These are phyloP conservation scores for Xylaria palmicola DNA, from an alignment of 495 filamentous ascomycete genomes.

Conservation along the genomic window DNA sequence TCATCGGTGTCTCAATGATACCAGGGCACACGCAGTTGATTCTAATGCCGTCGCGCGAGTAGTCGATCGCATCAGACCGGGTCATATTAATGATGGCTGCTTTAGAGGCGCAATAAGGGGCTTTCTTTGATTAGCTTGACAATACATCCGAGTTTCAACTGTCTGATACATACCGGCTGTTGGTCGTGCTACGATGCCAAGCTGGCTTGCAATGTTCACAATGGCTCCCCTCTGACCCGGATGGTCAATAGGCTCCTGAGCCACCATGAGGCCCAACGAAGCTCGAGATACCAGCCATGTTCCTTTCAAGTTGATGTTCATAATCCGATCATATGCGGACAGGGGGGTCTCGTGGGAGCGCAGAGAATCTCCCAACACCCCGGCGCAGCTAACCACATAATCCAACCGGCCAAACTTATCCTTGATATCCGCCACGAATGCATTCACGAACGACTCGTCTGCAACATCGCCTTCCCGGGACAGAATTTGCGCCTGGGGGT, in stretches of 20 bases:
- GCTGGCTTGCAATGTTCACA: conserved; percentile 55
- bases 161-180: conserved; percentile 44
- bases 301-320: conserved; percentile 53
- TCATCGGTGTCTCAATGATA: conserved; percentile 51
- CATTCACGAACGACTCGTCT: conserved; percentile 42
- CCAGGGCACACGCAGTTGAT: conserved; percentile 57
- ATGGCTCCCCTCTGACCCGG: conserved; percentile 44
- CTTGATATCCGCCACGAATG: conserved; percentile 34
- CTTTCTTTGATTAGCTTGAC: conserved; percentile 8
- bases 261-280: conserved; percentile 47
- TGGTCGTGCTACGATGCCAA: conserved; percentile 52
- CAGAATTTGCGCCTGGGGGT: conserved; percentile 34
- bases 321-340: conserved; percentile 49
- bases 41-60: conserved; percentile 46
- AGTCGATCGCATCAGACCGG: conserved; percentile 51
- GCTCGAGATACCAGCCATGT: conserved; percentile 52
- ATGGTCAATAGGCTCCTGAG: conserved; percentile 46
- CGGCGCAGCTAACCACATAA: conserved; percentile 53
- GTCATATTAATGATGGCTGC: conserved; percentile 38
- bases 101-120: conserved; percentile 33
- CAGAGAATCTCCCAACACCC: conserved; percentile 19
- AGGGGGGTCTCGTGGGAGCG: conserved; percentile 22
- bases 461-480: conserved; percentile 41
- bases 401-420: conserved; percentile 46
- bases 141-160: background rate